Evolutionary conservation across 305 asterid genomes (phyloP), one percentile per base, ranked within the genome.

Genomic region (Nicotiana rustica): DNA sequence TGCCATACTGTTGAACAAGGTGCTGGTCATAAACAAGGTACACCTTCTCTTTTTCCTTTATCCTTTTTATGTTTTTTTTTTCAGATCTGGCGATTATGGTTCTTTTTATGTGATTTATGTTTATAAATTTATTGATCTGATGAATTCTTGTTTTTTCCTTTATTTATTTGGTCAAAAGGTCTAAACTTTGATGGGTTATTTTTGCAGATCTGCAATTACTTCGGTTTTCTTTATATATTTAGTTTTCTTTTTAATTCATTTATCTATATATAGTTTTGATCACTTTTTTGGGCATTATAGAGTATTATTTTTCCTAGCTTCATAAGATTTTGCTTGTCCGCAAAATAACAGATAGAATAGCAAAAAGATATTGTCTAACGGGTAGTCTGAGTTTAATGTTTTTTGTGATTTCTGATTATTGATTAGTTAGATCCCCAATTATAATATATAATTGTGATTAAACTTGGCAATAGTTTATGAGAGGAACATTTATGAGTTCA

Each of bases 11-110:
- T 89, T 57, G 92, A 87, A 0, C 84, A 89, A 82, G 90, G 90
- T 82, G 92, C 92, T 66, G 92, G 90, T 67, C 92, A 89, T 83
- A 89, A 89, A 80, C 90, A 89, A 86, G 92, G 92, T 89, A 31
- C 9, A 0, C 25, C 17, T 17, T 10, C 5, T n/a, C 35, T 70
- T 14, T 8, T 17, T 1, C 2, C 3, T 52, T 52, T 10, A 4
- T 44, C 17, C 4, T 14, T 52, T 12, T 52, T 52, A 52, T 52
- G 14, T 52, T 52, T 2, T 52, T 68, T 21, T 2, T 15, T 4
- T 3, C 19, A 57, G 62, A 57, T 57, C 21, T 57, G 62, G 9
- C 15, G 62, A 52, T 3, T 52, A 13, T 52, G 59, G n/a, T 52
- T 52, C 17, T 52, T 13, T 52, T 52, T 52, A 52, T 52, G 6